These are phyloP conservation scores for Solanum aculeatissimum DNA, from an alignment of 305 asterid species.

Conservation along the genomic window DNA sequence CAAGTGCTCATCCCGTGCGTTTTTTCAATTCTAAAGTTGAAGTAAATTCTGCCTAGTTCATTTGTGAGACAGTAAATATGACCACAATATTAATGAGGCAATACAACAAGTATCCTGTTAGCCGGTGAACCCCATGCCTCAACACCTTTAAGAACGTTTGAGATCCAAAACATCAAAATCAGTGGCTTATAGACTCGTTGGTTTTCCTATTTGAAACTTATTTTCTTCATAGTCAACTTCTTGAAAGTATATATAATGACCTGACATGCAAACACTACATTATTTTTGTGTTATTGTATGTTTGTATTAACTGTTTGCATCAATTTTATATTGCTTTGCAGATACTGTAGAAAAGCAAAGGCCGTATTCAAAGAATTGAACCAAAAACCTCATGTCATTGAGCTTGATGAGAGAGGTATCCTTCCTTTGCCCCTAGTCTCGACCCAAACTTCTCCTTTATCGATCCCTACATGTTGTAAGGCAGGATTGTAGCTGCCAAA, in stretches of 20 bases:
- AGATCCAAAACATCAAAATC: neutral
- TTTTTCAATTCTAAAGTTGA: neutral
- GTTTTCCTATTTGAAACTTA: neutral
- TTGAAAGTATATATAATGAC: neutral
- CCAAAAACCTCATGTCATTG: conserved; percentile 66
- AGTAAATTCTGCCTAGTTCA: neutral
- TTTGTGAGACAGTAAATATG: neutral
- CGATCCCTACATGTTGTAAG: neutral
- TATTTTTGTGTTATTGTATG: neutral
- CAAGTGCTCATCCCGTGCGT: neutral
- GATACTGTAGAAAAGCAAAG: conserved; percentile 88
- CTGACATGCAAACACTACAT: neutral
- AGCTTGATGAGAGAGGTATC: conserved; percentile 90
- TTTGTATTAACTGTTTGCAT: neutral
- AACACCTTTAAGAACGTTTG: neutral
- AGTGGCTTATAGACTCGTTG: neutral
- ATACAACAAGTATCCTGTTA: neutral
- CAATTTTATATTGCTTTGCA: conserved; percentile 12
- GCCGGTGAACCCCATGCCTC: neutral
- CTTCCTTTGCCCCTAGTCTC: conserved; percentile 2
- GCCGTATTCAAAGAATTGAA: conserved; percentile 71
- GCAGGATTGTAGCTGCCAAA: neutral
- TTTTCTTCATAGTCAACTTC: neutral
- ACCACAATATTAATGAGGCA: neutral
- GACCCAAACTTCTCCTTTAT: neutral